Base-by-base conservation (phyloP, 2,329 filamentous ascomycete genomes). In the Ceratocystis diversiconidia region DNA sequence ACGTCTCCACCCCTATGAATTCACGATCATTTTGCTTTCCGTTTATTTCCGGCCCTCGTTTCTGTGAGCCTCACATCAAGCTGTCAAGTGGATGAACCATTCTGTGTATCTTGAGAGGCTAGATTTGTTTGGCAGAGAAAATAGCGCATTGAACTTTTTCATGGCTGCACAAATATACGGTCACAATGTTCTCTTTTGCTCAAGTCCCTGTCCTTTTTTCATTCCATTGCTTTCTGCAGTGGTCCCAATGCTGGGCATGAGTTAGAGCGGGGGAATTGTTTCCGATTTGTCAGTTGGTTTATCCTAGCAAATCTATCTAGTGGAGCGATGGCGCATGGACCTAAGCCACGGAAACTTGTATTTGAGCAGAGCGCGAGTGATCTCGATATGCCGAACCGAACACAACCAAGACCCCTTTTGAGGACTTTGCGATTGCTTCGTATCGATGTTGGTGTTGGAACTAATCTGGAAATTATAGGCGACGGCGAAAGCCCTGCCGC, bases 1-100 rank as follows among this genome's bases (percentile, higher is more conserved):
- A 95, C 74, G 78, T 75, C 71, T 69, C 69, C 70, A 69, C 63
- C 22, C 7, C 43, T 22, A 30, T 30, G 43, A 44, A 62, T 8
- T n/a, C 61, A 28, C 61, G 22, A 44, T 44, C 43, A 30, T 50
- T 30, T 48, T 28, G 52, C 52, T 57, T 30, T 4, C 28, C 10
- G 36, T 41, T 41, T 41, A 4, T 41, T 41, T 15, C 36, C 36
- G 36, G 36, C 10, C 36, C 36, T 41, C 12, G 36, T 12, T 41
- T 12, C 12, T 12, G 36, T 15, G 36, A 41, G 36, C 36, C 12
- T 4, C 36, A 41, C 3, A 41, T 41, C 36, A 41, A 41, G 36
- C 36, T 15, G 10, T 15, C 36, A 15, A 41, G 36, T 15, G 36
- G 12, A 41, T 41, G 36, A 12, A 12, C 3, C 10, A 41, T 41